A percentile compares a stretch with the other conserved stretches of the same genome.
These are phyloP conservation scores for Phytophthora sp. DNA, from an alignment of 352 stramenopile genomes.

Conservation along the genomic window DNA sequence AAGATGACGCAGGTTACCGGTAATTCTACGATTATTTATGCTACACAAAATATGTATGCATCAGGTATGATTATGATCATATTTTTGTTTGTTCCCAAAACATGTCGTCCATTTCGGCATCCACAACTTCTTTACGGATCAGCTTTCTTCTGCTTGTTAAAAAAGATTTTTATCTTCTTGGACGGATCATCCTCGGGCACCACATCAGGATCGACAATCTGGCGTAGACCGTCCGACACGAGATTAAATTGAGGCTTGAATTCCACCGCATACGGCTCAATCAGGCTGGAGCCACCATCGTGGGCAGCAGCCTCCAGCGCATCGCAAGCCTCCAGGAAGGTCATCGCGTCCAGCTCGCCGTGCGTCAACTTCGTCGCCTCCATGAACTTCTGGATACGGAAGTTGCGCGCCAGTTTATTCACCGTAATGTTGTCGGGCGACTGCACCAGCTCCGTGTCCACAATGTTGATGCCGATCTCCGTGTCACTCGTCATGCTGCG, in stretches of 20 bases:
- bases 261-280: conserved; percentile 43
- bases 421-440: conserved; percentile 48
- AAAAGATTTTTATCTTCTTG: conserved; percentile 33
- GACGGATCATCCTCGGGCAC: conserved; percentile 20
- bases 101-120: no score
- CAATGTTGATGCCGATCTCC: conserved; percentile 60
- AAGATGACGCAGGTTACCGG: no score
- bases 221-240: conserved; percentile 40
- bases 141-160: conserved; percentile 18
- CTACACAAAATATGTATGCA: conserved; percentile 1
- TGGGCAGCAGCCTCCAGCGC: conserved; percentile 31
- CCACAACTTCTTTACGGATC: conserved; percentile 3
- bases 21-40: neutral
- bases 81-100: no score
- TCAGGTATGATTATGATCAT: neutral
- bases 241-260: conserved; percentile 37
- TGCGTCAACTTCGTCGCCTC: conserved; percentile 49
- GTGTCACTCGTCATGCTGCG: conserved; percentile 79
- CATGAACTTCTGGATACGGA: conserved; percentile 60
- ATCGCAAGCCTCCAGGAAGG: conserved; percentile 37
- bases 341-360: conserved; percentile 43
- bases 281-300: conserved; percentile 34
- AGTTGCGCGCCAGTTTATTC: conserved; percentile 44
- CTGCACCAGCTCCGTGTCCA: conserved; percentile 46
- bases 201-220: conserved; percentile 48